Evolutionary conservation across 2,329 filamentous ascomycete species (phyloP), one percentile per base, ranked within the genome.

Genomic region (Fusarium clavum): DNA sequence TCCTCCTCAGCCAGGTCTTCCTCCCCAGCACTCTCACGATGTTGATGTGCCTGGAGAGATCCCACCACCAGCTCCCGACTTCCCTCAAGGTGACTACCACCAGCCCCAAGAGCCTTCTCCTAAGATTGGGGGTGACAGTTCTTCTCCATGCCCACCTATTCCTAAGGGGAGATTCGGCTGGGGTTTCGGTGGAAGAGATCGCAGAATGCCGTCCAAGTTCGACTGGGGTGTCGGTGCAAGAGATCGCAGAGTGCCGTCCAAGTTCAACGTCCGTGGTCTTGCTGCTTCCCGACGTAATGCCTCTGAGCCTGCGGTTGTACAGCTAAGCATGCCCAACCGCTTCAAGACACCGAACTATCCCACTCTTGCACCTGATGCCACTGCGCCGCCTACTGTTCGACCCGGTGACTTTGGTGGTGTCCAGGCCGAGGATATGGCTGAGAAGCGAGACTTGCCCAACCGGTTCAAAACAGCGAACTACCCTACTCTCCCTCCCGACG

Each of bases 121-220:
- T 12, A 1, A n/a, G 6, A 4, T n/a, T 12, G 18, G 1, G 3
- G 18, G 34, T 38, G 34, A n/a, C 18, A 7, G 3, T 38, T n/a
- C 5, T 38, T n/a, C 34, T 7, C 34, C 5, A 6, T n/a, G 3
- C 6, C 34, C 34, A 38, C 1, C 0, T 38, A 3, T 18, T 38
- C 1, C 6, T n/a, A 0, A 38, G 34, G 0, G 20, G 20, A 20
- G 20, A 20, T 20, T 20, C 18, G 18, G 12, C 10, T 7, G 18
- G 34, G 34, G 18, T n/a, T 9, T 34, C 30, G 8, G 18, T 10
- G 16, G 9, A 18, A 11, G 18, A 5, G 32, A 34, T 8, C 32
- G 8, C 32, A 18, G 4, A 5, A 18, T n/a, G 18, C 34, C 34
- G 0, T n/a, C 34, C 34, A 38, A 38, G 18, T 38, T 38, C 18